phyloP scores from a whole-genome alignment of 2,329 filamentous ascomycete species.

The Neofusicoccum sp. region DNA sequence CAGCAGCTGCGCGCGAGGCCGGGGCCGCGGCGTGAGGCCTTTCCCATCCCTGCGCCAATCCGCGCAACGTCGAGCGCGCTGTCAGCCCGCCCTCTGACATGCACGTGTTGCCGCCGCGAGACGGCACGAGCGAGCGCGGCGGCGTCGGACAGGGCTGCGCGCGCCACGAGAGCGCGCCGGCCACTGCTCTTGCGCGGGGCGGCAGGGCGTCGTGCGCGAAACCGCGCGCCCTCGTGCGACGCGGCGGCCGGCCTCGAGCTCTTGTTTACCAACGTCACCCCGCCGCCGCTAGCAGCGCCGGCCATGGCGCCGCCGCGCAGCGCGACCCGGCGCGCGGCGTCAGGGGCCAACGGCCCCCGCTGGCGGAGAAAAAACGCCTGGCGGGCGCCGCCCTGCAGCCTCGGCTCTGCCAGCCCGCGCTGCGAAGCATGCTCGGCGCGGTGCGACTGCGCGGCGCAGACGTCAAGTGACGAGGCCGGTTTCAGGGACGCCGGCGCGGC shows the following conservation, averaged over 20 bases:
- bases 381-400: slow-evolving; percentile 11
- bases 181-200: slow-evolving; percentile 3
- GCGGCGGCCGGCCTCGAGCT: slow-evolving; percentile 11
- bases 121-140: slow-evolving; percentile 11
- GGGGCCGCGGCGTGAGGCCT: neutral
- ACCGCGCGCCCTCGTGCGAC: slow-evolving; percentile 9
- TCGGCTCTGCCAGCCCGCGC: slow-evolving; percentile 2
- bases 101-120: slow-evolving; percentile 10
- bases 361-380: neutral
- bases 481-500: slow-evolving; percentile 11
- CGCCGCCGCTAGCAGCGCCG: slow-evolving; percentile 8
- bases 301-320: neutral
- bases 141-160: slow-evolving; percentile 5
- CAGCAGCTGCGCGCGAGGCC: neutral
- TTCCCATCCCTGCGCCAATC: slow-evolving; percentile 9
- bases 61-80: slow-evolving; percentile 19
- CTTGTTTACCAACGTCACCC: slow-evolving; percentile 15
- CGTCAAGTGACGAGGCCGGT: slow-evolving; percentile 16
- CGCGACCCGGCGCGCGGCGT: neutral
- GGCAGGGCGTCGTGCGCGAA: slow-evolving; percentile 12
- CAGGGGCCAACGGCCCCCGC: slow-evolving; percentile 10
- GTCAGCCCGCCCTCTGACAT: slow-evolving; percentile 16
- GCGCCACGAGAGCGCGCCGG: slow-evolving; percentile 17
- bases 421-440: slow-evolving; percentile 8
- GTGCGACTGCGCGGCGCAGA: slow-evolving; percentile 15